Percentiles rank a stretch among this genome's conserved stretches.
Conservation (phyloP, 2,329 filamentous ascomycete genomes). For the Pestalotiopsis sp. region DNA sequence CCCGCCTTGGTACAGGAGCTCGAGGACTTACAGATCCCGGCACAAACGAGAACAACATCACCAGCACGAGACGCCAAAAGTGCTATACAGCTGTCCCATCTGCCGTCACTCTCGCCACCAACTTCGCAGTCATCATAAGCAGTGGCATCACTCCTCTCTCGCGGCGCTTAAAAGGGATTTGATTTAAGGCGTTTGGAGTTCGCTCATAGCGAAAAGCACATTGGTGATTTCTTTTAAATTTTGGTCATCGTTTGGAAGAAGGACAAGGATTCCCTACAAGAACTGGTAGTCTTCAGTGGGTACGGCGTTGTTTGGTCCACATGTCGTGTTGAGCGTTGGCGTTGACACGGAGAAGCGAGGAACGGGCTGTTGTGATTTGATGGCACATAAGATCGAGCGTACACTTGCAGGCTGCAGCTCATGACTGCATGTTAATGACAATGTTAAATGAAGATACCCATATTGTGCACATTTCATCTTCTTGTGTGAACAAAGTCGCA, state of each 20-base stretch:
- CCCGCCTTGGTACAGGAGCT: conserved; percentile 28
- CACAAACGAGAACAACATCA: conserved; percentile 21
- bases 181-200: no score
- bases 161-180: no score
- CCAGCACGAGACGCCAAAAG: conserved; percentile 15
- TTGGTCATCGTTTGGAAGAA: background rate
- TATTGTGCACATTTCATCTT: background rate
- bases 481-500: no score
- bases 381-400: background rate
- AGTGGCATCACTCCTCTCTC: no score
- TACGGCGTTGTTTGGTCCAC: background rate
- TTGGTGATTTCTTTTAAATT: background rate
- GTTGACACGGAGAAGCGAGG: background rate
- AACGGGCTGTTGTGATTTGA: background rate
- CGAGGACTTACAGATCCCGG: conserved; percentile 20
- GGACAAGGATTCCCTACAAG: background rate
- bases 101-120: background rate
- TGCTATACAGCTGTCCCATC: background rate
- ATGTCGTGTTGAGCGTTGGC: background rate
- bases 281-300: background rate
- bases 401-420: background rate
- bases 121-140: background rate
- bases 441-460: conserved; percentile 1
- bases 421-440: background rate
- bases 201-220: background rate